These are phyloP conservation scores for Dittrichia graveolens DNA, from an alignment of 129 eudicot species.

Conservation along the genomic window DNA sequence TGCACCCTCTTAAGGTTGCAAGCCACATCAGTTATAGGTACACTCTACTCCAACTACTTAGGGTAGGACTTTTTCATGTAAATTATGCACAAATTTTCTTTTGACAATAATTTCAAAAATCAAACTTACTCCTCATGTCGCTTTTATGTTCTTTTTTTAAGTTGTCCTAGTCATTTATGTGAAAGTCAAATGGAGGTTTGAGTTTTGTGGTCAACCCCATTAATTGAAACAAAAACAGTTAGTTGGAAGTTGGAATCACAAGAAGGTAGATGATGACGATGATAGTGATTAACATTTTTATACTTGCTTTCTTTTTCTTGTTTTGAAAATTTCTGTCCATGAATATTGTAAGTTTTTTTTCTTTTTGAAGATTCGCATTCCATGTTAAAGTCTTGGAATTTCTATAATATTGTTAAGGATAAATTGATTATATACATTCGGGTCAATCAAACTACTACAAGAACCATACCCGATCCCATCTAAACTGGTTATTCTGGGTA, in stretches of 20 bases:
- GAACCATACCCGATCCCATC: no score
- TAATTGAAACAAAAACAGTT: conserved; percentile 31
- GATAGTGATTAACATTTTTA: conserved; percentile 13
- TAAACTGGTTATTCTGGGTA: conserved; percentile 6
- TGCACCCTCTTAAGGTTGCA: conserved; percentile 50
- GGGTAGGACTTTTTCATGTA: conserved; percentile 28
- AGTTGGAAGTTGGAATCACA: conserved; percentile 42
- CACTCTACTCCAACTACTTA: conserved; percentile 19
- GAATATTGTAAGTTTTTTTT: conserved; percentile 14
- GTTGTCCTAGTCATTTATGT: conserved; percentile 13
- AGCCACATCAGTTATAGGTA: conserved; percentile 27
- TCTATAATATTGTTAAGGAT: background rate
- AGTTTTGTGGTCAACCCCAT: conserved; percentile 29
- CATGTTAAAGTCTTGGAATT: background rate
- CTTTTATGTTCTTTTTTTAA: conserved; percentile 6
- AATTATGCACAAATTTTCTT: conserved; percentile 15
- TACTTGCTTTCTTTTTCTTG: conserved; percentile 8
- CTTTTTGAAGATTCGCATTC: background rate
- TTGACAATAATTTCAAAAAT: conserved; percentile 12
- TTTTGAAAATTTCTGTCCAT: background rate
- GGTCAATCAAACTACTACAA: no score
- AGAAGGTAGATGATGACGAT: conserved; percentile 29
- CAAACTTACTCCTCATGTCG: background rate
- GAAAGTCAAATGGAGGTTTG: conserved; percentile 31
- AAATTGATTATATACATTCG: background rate